phyloP scores from a whole-genome alignment of 805 yeast species.

The Tetrapisispora nanseiensis region DNA sequence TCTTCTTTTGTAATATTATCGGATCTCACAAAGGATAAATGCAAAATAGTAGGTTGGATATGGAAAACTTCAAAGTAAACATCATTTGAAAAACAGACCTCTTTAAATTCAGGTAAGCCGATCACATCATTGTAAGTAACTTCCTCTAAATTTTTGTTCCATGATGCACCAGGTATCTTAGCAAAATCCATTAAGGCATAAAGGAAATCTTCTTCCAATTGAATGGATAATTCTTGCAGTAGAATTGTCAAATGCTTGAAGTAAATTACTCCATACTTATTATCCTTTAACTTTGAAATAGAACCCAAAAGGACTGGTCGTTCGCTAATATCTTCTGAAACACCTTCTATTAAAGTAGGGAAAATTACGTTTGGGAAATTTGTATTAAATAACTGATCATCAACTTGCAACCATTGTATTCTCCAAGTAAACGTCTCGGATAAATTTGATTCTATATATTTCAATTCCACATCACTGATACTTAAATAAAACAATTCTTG shows the following conservation, averaged over 20 bases:
- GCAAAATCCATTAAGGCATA: slow-evolving; percentile 73
- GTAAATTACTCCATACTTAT: slow-evolving; percentile 79
- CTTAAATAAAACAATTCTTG: slow-evolving; percentile 83
- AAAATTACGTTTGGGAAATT: slow-evolving; percentile 79
- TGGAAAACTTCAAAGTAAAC: slow-evolving; percentile 88
- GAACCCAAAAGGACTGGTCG: slow-evolving; percentile 91
- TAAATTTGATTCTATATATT: slow-evolving; percentile 73
- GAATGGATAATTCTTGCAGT: slow-evolving; percentile 84
- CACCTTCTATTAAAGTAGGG: slow-evolving; percentile 84
- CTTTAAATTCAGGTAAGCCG: slow-evolving; percentile 63
- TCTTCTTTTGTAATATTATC: slow-evolving; percentile 62
- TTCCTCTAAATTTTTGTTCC: slow-evolving; percentile 39
- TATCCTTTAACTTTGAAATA: slow-evolving; percentile 74
- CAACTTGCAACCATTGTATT: slow-evolving; percentile 90
- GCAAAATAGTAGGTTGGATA: slow-evolving; percentile 82
- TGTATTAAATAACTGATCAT: slow-evolving; percentile 83
- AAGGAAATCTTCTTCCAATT: slow-evolving; percentile 87
- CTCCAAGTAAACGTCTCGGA: slow-evolving; percentile 74
- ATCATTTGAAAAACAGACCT: slow-evolving; percentile 50
- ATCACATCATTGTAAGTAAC: slow-evolving; percentile 53
- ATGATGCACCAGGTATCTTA: slow-evolving; percentile 72
- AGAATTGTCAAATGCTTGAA: slow-evolving; percentile 86
- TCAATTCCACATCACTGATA: slow-evolving; percentile 67
- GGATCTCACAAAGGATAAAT: slow-evolving; percentile 83
- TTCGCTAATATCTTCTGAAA: slow-evolving; percentile 67